Evolutionary conservation across 306 rosid genomes (phyloP), one percentile per base, ranked within the genome.

Genomic region (Senna tora): DNA sequence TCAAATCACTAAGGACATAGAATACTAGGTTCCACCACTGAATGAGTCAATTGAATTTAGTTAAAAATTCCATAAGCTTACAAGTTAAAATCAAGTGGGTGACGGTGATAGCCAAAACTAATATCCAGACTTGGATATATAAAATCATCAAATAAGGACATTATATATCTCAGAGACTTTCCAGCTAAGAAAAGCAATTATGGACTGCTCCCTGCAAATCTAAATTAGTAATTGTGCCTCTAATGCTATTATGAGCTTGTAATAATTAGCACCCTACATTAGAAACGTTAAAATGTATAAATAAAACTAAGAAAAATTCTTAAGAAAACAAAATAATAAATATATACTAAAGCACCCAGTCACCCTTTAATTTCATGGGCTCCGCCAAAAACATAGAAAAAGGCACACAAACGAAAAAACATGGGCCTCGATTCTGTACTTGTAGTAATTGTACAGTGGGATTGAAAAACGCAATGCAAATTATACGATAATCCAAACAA

Each of bases 51-150:
- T 58, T 58, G 75, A 42, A 67, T 57, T 13, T 75, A 56, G 33
- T 52, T 21, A 43, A 25, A 50, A 43, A 51, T 68, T 61, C 61
- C 34, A 7, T 36, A 64, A 14, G 65, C 19, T 19, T 62, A 53
- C 55, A 19, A 65, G 68, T 33, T 63, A 70, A 63, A 71, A 57
- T 52, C 57, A 60, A 53, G 9, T 34, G 28, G 14, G 19, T 57
- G 71, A 75, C 60, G 15, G 47, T 71, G 67, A 60, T 69, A 75
- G 38, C 45, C 69, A 47, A 76, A 72, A 72, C 14, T 33, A 39
- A 67, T 19, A 41, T 56, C n/a, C 22, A 14, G 22, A 39, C 33
- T 34, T 19, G 19, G 42, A 51, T 51, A 9, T 28, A 20, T 39
- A 38, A 14, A 53, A 33, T 70, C 15, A 25, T 25, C 30, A 25